Percentiles rank a stretch among this genome's conserved stretches.
Conservation (phyloP, 176 grass and related monocot species). For the Aechmea fasciata region DNA sequence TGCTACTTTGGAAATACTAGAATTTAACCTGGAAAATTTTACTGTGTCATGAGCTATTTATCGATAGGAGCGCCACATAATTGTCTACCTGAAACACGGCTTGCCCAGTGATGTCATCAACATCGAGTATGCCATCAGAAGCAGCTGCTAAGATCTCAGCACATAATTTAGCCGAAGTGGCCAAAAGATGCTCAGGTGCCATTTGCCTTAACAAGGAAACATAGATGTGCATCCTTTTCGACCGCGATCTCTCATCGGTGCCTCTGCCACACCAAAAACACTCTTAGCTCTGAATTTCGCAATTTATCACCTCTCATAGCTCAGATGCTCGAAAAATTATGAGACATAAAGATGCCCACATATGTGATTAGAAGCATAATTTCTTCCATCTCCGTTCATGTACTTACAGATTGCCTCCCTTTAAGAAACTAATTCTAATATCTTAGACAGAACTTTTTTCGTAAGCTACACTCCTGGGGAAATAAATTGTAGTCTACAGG, state of each 20-base stretch:
- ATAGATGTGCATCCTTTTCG: conserved; percentile 87
- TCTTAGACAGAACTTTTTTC: no score
- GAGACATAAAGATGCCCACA: no score
- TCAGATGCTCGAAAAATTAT: no score
- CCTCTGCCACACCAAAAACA: conserved; percentile 41
- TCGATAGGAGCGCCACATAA: not conserved
- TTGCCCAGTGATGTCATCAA: conserved; percentile 64
- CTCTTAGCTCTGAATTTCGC: not conserved
- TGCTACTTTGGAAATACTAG: no score
- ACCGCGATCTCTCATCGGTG: conserved; percentile 60
- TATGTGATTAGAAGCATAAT: no score
- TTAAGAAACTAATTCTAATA: no score
- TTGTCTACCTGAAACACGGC: conserved; percentile 71
- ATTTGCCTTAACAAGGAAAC: conserved; percentile 93
- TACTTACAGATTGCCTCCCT: no score
- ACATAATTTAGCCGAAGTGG: conserved; percentile 90
- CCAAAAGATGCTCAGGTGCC: conserved; percentile 96
- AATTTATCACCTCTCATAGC: no score
- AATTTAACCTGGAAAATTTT: no score
- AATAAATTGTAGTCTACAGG: not conserved
- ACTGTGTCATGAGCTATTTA: no score
- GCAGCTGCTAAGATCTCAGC: conserved; percentile 89
- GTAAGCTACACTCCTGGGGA: no score
- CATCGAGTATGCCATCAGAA: conserved; percentile 81
- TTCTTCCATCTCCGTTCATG: no score